A percentile compares a stretch with the other conserved stretches of the same genome.
Evolutionary conservation across 331 rosid genomes (phyloP).

Genomic region (Cydonia oblonga): DNA sequence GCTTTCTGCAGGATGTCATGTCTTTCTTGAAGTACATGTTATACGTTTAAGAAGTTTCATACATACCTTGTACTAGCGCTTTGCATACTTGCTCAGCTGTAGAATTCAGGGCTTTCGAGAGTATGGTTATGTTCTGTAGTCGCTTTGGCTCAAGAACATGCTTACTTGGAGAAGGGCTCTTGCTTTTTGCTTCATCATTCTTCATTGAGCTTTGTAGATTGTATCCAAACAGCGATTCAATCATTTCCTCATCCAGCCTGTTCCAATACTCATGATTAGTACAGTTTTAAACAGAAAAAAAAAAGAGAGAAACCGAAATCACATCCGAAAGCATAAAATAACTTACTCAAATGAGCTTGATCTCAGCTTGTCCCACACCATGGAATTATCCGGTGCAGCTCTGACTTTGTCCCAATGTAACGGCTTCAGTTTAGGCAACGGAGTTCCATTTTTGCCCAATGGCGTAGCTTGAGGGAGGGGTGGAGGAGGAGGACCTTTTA

Average conservation of each 20-base stretch:
- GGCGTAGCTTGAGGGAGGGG: slow-evolving; percentile 57
- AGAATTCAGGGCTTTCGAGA: slow-evolving; percentile 73
- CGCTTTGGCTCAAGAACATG: slow-evolving; percentile 94
- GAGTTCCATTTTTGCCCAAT: slow-evolving; percentile 70
- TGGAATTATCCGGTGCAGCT: slow-evolving; percentile 79
- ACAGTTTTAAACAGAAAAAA: neutral
- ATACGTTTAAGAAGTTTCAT: neutral
- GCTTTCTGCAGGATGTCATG: neutral
- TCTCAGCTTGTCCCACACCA: slow-evolving; percentile 96
- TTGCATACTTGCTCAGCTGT: slow-evolving; percentile 66
- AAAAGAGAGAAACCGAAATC: too few species aligned
- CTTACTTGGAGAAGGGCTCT: slow-evolving; percentile 86
- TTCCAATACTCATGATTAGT: slow-evolving; percentile 3
- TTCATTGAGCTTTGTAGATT: slow-evolving; percentile 59
- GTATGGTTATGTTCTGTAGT: slow-evolving; percentile 88
- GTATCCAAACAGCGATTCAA: slow-evolving; percentile 95
- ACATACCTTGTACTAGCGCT: slow-evolving; percentile 71
- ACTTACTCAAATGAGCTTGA: slow-evolving; percentile 96
- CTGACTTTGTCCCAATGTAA: slow-evolving; percentile 99
- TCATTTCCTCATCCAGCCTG: slow-evolving; percentile 98
- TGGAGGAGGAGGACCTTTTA: slow-evolving; percentile 72
- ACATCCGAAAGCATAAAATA: neutral
- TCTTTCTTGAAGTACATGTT: neutral
- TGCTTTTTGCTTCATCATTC: slow-evolving; percentile 70
- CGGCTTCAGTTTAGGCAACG: slow-evolving; percentile 80